phyloP scores from a whole-genome alignment of 345 rosid species.

The Murraya paniculata region DNA sequence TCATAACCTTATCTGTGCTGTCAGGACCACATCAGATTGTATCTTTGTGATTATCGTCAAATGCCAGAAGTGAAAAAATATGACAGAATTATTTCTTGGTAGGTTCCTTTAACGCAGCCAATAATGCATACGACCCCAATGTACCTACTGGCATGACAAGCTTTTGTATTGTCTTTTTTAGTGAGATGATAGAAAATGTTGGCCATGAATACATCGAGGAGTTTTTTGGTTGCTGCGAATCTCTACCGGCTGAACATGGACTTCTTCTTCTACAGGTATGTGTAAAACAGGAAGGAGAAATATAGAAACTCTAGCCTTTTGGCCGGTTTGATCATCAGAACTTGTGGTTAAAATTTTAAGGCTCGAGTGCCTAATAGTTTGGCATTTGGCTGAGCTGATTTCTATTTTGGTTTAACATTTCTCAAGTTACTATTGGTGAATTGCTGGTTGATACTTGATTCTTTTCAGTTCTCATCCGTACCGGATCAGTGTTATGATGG shows the following conservation, averaged over 20 bases:
- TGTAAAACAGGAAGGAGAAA: slow-evolving; percentile 11
- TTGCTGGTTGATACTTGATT: neutral
- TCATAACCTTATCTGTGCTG: neutral
- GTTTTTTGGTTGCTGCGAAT: slow-evolving; percentile 70
- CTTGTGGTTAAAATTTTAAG: no score
- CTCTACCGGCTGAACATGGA: slow-evolving; percentile 72
- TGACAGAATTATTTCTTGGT: slow-evolving; percentile 92
- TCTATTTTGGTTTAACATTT: neutral
- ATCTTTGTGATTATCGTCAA: slow-evolving; percentile 79
- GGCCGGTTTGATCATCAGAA: neutral
- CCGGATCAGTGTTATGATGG: slow-evolving; percentile 82
- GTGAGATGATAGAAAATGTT: slow-evolving; percentile 93
- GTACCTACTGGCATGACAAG: neutral
- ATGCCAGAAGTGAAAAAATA: slow-evolving; percentile 50
- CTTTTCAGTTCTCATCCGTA: slow-evolving; percentile 69
- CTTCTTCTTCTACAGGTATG: slow-evolving; percentile 78
- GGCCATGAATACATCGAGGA: slow-evolving; percentile 94
- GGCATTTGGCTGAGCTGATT: neutral
- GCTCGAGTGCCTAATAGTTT: no score
- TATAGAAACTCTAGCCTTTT: neutral
- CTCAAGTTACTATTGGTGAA: neutral
- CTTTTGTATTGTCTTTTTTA: slow-evolving; percentile 21
- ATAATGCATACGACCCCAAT: neutral
- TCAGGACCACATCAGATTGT: slow-evolving; percentile 63
- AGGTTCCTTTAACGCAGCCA: slow-evolving; percentile 6